Conservation (phyloP, 768 basidiomycete genomes). For the Tephrocybe sp. region DNA sequence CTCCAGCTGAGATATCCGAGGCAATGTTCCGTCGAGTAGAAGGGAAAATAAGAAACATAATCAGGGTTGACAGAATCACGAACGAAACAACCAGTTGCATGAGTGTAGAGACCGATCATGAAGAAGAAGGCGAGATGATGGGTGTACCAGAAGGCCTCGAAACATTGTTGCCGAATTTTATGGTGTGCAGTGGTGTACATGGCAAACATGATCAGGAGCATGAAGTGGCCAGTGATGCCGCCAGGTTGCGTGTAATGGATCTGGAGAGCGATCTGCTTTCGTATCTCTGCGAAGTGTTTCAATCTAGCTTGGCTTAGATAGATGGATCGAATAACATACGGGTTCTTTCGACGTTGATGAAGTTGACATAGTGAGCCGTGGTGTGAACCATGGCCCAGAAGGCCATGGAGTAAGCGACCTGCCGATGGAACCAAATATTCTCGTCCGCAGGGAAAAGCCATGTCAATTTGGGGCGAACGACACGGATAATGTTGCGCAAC, state of each 20-base stretch:
- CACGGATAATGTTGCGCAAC: conserved; percentile 84
- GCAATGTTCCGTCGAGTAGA: conserved; percentile 86
- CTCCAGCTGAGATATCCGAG: conserved; percentile 91
- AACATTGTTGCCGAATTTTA: conserved; percentile 86
- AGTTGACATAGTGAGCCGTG: conserved; percentile 93
- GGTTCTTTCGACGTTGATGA: conserved; percentile 86
- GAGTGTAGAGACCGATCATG: conserved; percentile 86
- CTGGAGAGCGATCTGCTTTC: conserved; percentile 70
- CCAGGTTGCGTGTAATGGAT: conserved; percentile 90
- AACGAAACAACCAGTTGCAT: conserved; percentile 94
- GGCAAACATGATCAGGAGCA: conserved; percentile 91
- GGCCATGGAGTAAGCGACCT: conserved; percentile 92
- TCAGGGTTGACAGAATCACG: conserved; percentile 81
- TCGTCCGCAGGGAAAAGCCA: conserved; percentile 92
- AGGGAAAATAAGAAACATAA: conserved; percentile 72
- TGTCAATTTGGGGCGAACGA: conserved; percentile 77
- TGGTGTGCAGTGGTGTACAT: conserved; percentile 92
- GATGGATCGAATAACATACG: conserved; percentile 48
- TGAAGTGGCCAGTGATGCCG: conserved; percentile 94
- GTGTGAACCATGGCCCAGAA: conserved; percentile 94
- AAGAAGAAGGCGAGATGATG: conserved; percentile 95
- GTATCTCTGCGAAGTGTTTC: conserved; percentile 62
- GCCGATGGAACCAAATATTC: conserved; percentile 94
- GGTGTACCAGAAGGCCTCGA: conserved; percentile 97
- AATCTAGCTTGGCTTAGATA: not conserved